A percentile compares a stretch with the other conserved stretches of the same genome.
phyloP scores from a whole-genome alignment of 192 early-diverging fungal genomes.

The Entomortierella lignicola region DNA sequence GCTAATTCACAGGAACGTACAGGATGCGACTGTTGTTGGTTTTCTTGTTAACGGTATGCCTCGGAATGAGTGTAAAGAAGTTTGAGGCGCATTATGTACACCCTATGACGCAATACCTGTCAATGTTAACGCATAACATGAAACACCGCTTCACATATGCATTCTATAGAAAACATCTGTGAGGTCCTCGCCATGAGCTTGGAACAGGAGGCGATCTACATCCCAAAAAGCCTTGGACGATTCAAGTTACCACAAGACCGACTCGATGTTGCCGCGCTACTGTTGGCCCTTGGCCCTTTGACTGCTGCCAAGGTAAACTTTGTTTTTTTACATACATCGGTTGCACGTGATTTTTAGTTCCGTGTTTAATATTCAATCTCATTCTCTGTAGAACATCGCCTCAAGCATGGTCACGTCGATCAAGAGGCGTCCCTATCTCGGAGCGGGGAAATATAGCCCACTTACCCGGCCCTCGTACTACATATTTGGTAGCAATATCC shows the following conservation, averaged over 20 bases:
- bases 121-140: too few relatives aligned
- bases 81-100: not conserved
- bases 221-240: constrained; percentile 24
- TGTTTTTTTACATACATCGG: too few relatives aligned
- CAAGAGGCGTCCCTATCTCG: constrained; percentile 7
- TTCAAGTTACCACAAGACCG: constrained; percentile 21
- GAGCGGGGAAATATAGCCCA: constrained; percentile 11
- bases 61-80: too few relatives aligned
- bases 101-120: too few relatives aligned
- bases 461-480: constrained; percentile 14
- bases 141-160: not conserved
- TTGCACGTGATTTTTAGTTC: too few relatives aligned
- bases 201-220: constrained; percentile 20
- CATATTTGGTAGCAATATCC: constrained; percentile 15
- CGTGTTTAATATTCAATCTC: not conserved
- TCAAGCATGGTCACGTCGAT: constrained; percentile 10
- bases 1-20: constrained; percentile 11
- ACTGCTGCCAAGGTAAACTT: constrained; percentile 15
- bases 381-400: constrained; percentile 12
- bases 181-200: constrained; percentile 19
- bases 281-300: constrained; percentile 9
- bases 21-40: constrained; percentile 3
- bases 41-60: constrained; percentile 25
- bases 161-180: constrained; percentile 14
- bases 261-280: constrained; percentile 1